Evolutionary conservation across 2,329 filamentous ascomycete species (phyloP).

Genomic region (Talaromyces funiculosus): DNA sequence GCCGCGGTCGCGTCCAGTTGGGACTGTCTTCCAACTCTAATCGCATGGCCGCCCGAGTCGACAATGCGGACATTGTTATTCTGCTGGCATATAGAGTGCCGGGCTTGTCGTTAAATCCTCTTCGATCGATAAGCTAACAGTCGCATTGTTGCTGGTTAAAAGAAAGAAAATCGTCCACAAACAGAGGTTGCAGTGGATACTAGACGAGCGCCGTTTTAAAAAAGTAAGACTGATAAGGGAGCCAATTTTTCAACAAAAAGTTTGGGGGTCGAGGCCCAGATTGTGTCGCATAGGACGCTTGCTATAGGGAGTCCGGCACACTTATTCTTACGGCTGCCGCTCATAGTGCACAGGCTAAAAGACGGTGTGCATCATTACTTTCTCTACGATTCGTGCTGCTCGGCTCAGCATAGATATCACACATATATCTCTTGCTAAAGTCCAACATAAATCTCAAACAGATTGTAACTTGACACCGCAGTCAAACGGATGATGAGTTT

Average conservation of each 20-base stretch:
- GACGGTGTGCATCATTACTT: not conserved
- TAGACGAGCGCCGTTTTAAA: not conserved
- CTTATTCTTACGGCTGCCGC: not conserved
- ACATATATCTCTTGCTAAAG: too few relatives aligned
- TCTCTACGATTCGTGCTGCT: not conserved
- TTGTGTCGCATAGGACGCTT: not conserved
- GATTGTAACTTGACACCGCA: not conserved
- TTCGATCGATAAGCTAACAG: not conserved
- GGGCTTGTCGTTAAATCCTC: not conserved
- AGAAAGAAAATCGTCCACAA: not conserved
- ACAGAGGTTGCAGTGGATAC: not conserved
- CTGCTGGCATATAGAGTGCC: constrained; percentile 6
- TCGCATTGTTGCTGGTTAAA: constrained; percentile 3
- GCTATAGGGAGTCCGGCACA: not conserved
- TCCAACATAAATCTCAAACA: too few relatives aligned
- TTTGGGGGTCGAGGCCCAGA: not conserved
- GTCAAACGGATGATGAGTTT: not conserved
- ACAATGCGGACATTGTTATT: constrained; percentile 6
- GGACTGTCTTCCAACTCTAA: not conserved
- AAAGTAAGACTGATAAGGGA: not conserved
- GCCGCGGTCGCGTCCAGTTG: constrained; percentile 14
- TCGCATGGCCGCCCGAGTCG: constrained; percentile 6
- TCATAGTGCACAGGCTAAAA: not conserved
- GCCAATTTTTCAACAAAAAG: not conserved
- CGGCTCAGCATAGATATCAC: not conserved